These are phyloP conservation scores for Parathielavia appendiculata DNA, from an alignment of 495 filamentous ascomycete genomes.

Conservation along the genomic window DNA sequence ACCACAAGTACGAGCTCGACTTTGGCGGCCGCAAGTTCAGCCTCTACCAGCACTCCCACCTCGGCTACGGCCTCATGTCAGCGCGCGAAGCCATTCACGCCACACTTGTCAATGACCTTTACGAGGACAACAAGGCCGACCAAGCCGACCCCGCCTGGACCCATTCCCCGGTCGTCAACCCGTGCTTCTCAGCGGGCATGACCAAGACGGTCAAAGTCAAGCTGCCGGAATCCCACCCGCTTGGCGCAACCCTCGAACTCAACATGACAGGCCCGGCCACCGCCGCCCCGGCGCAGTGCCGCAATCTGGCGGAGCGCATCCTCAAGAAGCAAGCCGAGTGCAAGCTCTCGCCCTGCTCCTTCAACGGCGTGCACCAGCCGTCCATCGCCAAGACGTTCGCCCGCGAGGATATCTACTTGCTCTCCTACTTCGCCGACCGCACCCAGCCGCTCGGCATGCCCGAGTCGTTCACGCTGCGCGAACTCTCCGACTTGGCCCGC, in stretches of 20 bases:
- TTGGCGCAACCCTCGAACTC: constrained; percentile 58
- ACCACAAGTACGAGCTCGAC: constrained; percentile 90
- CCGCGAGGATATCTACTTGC: constrained; percentile 87
- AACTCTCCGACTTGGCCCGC: constrained; percentile 75
- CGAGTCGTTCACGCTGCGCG: constrained; percentile 81
- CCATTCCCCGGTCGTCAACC: constrained; percentile 68
- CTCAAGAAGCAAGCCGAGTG: constrained; percentile 82
- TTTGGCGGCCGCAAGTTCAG: constrained; percentile 88
- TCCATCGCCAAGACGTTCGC: constrained; percentile 89
- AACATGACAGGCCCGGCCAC: constrained; percentile 82
- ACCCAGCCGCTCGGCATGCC: constrained; percentile 90
- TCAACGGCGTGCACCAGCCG: constrained; percentile 94
- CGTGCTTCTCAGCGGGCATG: constrained; percentile 83
- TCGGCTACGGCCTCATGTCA: constrained; percentile 94
- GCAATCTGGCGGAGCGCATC: constrained; percentile 81
- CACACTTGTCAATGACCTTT: constrained; percentile 56
- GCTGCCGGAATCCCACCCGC: constrained; percentile 55
- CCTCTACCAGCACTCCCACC: constrained; percentile 98
- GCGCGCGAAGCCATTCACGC: constrained; percentile 82
- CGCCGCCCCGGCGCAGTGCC: constrained; percentile 77
- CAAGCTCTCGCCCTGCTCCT: constrained; percentile 83
- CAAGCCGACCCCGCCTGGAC: constrained; percentile 44
- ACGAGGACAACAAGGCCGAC: constrained; percentile 46
- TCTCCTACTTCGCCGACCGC: constrained; percentile 97
- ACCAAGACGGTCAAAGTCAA: constrained; percentile 60